Percentiles rank a stretch among this genome's conserved stretches.
Conservation (phyloP, 2,329 filamentous ascomycete species). For the Calcarisporium arbuscula region DNA sequence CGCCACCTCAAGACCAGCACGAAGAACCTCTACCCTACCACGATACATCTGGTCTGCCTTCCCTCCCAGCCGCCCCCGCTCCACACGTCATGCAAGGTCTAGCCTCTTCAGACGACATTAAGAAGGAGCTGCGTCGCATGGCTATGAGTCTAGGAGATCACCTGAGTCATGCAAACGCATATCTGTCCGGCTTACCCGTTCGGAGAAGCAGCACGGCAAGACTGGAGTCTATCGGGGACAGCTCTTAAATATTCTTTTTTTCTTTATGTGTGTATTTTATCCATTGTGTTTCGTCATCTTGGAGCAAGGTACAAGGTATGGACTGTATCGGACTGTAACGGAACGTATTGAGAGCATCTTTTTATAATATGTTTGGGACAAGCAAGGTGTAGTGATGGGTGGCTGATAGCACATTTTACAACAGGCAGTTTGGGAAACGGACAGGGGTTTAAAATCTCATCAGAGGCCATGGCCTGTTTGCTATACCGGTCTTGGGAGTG, state of each 20-base stretch:
- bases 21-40: constrained; percentile 11
- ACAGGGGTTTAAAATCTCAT: too few species aligned
- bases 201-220: constrained; percentile 26
- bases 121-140: constrained; percentile 43
- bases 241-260: constrained; percentile 9
- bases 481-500: too few species aligned
- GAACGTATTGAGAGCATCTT: too few species aligned
- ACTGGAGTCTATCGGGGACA: constrained; percentile 18
- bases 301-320: too few species aligned
- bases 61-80: constrained; percentile 39
- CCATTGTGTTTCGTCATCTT: background rate
- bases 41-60: constrained; percentile 23
- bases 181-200: constrained; percentile 34
- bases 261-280: background rate
- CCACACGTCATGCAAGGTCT: constrained; percentile 48
- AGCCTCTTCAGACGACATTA: constrained; percentile 44
- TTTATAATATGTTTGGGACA: too few species aligned
- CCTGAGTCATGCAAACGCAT: constrained; percentile 37
- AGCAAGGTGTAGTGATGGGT: too few species aligned
- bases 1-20: constrained; percentile 11
- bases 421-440: too few species aligned
- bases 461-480: too few species aligned
- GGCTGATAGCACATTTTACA: too few species aligned
- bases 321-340: too few species aligned
- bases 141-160: constrained; percentile 45